These are phyloP conservation scores for Myriosclerotinia scirpicola DNA, from an alignment of 2,329 filamentous ascomycete species.

Conservation along the genomic window DNA sequence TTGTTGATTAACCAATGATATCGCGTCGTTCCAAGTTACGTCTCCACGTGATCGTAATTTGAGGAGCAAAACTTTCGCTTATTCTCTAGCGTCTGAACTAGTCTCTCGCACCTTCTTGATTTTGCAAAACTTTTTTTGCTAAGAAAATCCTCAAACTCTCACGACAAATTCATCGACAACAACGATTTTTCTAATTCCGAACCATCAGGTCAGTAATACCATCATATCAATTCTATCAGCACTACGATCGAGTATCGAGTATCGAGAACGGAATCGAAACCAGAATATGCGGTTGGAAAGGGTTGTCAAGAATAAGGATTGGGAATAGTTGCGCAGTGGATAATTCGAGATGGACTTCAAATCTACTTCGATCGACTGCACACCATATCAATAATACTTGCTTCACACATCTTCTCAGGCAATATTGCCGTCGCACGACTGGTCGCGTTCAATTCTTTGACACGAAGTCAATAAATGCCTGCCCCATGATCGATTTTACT, in stretches of 20 bases:
- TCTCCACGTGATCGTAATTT: not conserved
- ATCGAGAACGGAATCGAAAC: slow-evolving; percentile 6
- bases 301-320: not conserved
- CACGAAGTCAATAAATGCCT: not conserved
- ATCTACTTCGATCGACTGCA: slow-evolving; percentile 12
- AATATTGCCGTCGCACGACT: not conserved
- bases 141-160: slow-evolving; percentile 17
- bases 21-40: not conserved
- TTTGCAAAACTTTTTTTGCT: slow-evolving; percentile 19
- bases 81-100: slow-evolving; percentile 19
- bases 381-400: slow-evolving; percentile 17
- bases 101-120: slow-evolving; percentile 21
- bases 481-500: not conserved
- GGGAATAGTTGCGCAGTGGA: slow-evolving; percentile 15
- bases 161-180: slow-evolving; percentile 25
- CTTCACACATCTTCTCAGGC: slow-evolving; percentile 1
- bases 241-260: slow-evolving; percentile 13
- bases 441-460: slow-evolving; percentile 16
- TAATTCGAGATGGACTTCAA: slow-evolving; percentile 7
- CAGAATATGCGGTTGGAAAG: slow-evolving; percentile 3
- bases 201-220: slow-evolving; percentile 50
- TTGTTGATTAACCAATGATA: no score
- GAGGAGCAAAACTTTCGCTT: slow-evolving; percentile 8
- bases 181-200: slow-evolving; percentile 47
- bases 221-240: slow-evolving; percentile 14